Percentiles rank a stretch among this genome's conserved stretches.
These are phyloP conservation scores for Cucumis cinereus DNA, from an alignment of 306 rosid genomes.

Conservation along the genomic window DNA sequence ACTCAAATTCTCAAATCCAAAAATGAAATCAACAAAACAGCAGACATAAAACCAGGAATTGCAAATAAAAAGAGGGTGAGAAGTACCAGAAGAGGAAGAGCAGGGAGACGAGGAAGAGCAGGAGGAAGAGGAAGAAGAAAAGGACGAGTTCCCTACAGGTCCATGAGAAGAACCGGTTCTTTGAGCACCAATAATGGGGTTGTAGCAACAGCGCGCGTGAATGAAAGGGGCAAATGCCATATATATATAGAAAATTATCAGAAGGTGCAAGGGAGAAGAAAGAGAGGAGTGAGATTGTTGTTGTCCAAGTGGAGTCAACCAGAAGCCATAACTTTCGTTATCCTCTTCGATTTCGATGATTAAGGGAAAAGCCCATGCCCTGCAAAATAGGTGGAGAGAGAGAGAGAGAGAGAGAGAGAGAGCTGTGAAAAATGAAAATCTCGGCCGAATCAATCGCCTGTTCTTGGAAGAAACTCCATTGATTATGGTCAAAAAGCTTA, in stretches of 20 bases:
- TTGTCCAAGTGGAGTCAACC: neutral
- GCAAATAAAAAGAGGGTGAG: neutral
- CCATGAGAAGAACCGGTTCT: constrained; percentile 13
- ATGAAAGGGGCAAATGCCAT: constrained; percentile 39
- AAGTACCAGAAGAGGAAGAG: constrained; percentile 25
- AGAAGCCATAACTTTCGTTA: constrained; percentile 3
- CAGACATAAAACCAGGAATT: neutral
- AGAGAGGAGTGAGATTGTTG: neutral
- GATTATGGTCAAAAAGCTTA: neutral
- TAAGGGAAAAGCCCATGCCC: neutral
- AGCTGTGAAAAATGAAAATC: neutral
- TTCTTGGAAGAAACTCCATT: neutral
- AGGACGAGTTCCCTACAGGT: constrained; percentile 7
- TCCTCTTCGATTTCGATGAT: neutral
- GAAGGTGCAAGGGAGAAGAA: neutral
- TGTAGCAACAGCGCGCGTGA: constrained; percentile 26
- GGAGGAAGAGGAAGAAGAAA: constrained; percentile 17
- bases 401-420: neutral
- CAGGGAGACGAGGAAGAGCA: constrained; percentile 14
- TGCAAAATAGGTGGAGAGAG: neutral
- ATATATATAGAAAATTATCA: neutral
- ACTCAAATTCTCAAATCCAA: neutral
- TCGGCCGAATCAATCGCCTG: neutral
- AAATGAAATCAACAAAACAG: neutral
- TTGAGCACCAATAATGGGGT: constrained; percentile 14